Base-by-base conservation (phyloP, 1,284 basidiomycete species). In the Cryptococcus hybrid region DNA sequence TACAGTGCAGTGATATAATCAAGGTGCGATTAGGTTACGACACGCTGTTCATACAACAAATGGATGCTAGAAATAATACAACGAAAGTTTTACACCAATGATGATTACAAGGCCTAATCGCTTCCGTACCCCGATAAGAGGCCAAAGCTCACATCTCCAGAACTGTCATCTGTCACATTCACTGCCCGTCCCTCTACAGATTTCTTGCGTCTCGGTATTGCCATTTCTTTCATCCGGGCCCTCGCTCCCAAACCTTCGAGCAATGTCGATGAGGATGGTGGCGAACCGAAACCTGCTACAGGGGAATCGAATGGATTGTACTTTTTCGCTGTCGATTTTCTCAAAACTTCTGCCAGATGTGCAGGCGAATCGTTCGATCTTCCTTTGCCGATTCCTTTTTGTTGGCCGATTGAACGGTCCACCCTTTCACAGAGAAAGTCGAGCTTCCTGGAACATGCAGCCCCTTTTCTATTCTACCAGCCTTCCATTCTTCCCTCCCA, bases 291-390 rank as follows among this genome's bases (percentile, higher is more conserved):
- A 24, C 24, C 24, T 24, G 24, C 24, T 24, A 24, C 13, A 18
- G 13, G 46, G 7, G 46, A 24, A 30, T 34, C 66, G 50, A 76
- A 76, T 6, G 73, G 72, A 55, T 74, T 69, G 53, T 70, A 75
- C 48, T 70, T 68, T 63, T 63, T 70, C 39, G 57, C 63, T 7
- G 73, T 75, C 8, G 66, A 64, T 48, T 43, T 61, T 43, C 4
- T 57, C 64, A 39, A 68, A 51, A 15, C 54, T 55, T 12, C 35
- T 37, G 30, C 45, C 39, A 47, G 46, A 9, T 7, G 5, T 43
- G 39, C 15, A 5, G 35, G 42, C 35, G 49, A 47, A 9, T 57
- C 61, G 9, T 13, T 51, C 6, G 54, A 42, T 42, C 59, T 56
- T 3, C 56, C 67, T 58, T 68, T 64, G 9, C 64, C 68, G 11